Base-by-base conservation (phyloP, 2,329 filamentous ascomycete species). In the Colletotrichum camelliae region DNA sequence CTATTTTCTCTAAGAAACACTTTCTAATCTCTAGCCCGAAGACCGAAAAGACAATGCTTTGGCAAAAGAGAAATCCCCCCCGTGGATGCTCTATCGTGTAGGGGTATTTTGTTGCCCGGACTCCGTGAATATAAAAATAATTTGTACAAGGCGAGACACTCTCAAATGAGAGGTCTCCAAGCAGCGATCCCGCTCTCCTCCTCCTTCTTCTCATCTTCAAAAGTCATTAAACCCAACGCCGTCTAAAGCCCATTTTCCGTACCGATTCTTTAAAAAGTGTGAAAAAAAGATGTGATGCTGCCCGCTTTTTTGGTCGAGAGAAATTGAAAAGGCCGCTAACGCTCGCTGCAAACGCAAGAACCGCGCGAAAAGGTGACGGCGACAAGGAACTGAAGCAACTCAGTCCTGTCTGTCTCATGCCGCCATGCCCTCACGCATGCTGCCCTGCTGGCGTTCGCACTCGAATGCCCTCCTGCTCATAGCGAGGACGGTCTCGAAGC, bases 401-500 rank as follows among this genome's bases (percentile, higher is more conserved):
- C 29, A 24, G 39, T 21, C 43, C 31, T 52, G 12, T n/a, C n/a
- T 3, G 0, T 7, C 7, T 68, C 12, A 78, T 64, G 70, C 70
- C 2, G 58, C 43, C 71, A 77, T 72, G 61, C 73, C 77, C 68
- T 70, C 64, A 35, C 74, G 65, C 18, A 35, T 55, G 67, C 39
- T 57, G 68, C 72, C n/a, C 43, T 52, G 74, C 80, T 91, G 89
- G 77, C 91, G 89, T 83, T 95, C 94, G 84, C 93, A 92, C 87
- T 98, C 95, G 82, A 98, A 98, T 1, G 96, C 96, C 82, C 95
- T 92, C 79, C 96, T 89, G 85, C 95, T 98, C 93, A 98, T 98
- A 83, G 95, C 95, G 37, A 99, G 90, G 10, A 99, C 97, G 77
- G 94, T 92, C 88, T 99, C 97, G 83, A 99, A 99, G 2, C 97